These are phyloP conservation scores for Globisporangium spinosum DNA, from an alignment of 352 stramenopile species.

Conservation along the genomic window DNA sequence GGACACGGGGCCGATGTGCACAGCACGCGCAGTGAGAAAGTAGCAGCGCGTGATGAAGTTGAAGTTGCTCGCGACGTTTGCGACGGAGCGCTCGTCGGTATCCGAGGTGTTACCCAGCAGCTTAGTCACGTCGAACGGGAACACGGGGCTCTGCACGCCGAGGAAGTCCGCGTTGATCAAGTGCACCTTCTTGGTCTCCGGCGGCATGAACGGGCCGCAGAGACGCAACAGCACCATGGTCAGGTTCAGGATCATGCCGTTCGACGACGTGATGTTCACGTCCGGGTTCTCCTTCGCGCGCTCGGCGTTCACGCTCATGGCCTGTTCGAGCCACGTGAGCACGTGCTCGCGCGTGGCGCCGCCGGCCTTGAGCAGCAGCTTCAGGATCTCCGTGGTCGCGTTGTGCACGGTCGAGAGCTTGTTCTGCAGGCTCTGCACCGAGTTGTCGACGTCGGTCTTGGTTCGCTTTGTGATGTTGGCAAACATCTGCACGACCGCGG, in stretches of 20 bases:
- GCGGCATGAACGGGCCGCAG: slow-evolving; percentile 78
- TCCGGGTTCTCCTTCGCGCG: slow-evolving; percentile 81
- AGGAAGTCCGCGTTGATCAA: slow-evolving; percentile 68
- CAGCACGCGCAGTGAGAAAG: slow-evolving; percentile 90
- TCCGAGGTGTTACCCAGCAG: slow-evolving; percentile 33
- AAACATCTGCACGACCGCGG: slow-evolving; percentile 78
- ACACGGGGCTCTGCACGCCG: slow-evolving; percentile 45
- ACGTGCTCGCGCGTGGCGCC: slow-evolving; percentile 52
- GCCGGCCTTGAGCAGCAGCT: slow-evolving; percentile 62
- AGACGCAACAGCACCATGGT: slow-evolving; percentile 71
- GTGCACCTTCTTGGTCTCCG: slow-evolving; percentile 68
- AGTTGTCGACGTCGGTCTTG: slow-evolving; percentile 75
- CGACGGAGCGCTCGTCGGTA: slow-evolving; percentile 18
- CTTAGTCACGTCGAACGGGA: slow-evolving; percentile 62
- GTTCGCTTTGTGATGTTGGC: slow-evolving; percentile 82
- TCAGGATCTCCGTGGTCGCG: slow-evolving; percentile 58
- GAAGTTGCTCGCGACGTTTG: slow-evolving; percentile 55
- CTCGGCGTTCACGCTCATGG: slow-evolving; percentile 67
- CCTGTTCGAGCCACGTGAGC: slow-evolving; percentile 74
- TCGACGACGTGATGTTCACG: slow-evolving; percentile 50
- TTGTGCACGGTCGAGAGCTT: slow-evolving; percentile 72
- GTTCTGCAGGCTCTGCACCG: slow-evolving; percentile 53
- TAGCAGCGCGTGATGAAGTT: slow-evolving; percentile 97
- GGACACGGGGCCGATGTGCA: slow-evolving; percentile 91
- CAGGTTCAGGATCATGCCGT: slow-evolving; percentile 81